phyloP scores from a whole-genome alignment of 2,329 filamentous ascomycete genomes.

The Bipolaris zeicola region DNA sequence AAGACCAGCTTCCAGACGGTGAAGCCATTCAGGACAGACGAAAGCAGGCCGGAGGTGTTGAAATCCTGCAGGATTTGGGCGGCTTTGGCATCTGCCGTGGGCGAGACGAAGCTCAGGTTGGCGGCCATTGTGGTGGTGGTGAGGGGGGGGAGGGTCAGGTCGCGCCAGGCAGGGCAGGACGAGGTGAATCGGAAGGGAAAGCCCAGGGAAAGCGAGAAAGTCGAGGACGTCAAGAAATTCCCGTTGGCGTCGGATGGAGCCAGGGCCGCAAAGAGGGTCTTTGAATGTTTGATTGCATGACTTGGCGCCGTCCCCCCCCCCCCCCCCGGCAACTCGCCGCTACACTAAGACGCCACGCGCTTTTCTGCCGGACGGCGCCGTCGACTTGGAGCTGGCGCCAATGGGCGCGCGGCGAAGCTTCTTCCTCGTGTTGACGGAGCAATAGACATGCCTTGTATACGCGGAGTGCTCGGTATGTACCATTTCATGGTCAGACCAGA shows the following conservation, averaged over 20 bases:
- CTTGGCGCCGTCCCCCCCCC: constrained; percentile 16
- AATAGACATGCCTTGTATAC: too few relatives aligned
- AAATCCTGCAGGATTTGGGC: constrained; percentile 40
- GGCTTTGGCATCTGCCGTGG: constrained; percentile 47
- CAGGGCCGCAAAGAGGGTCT: constrained; percentile 22
- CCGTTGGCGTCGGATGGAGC: constrained; percentile 1
- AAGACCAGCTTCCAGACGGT: constrained; percentile 49
- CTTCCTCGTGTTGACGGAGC: not conserved
- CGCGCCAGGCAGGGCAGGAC: constrained; percentile 11
- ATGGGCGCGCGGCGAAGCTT: too few relatives aligned
- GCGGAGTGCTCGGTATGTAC: too few relatives aligned
- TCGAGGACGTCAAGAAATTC: constrained; percentile 16
- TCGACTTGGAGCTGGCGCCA: constrained; percentile 1
- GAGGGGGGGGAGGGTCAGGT: constrained; percentile 1
- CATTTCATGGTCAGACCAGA: too few relatives aligned
- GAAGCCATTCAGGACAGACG: constrained; percentile 40
- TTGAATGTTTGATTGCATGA: constrained; percentile 19
- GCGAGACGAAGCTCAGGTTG: constrained; percentile 49
- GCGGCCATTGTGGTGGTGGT: constrained; percentile 35
- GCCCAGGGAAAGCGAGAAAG: constrained; percentile 2
- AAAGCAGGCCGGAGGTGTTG: constrained; percentile 39
- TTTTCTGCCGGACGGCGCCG: too few relatives aligned
- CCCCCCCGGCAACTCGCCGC: not conserved
- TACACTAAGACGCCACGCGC: not conserved
- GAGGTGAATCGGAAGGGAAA: not conserved